phyloP scores from a whole-genome alignment of 805 yeast genomes.

The Ogataea kodamae region DNA sequence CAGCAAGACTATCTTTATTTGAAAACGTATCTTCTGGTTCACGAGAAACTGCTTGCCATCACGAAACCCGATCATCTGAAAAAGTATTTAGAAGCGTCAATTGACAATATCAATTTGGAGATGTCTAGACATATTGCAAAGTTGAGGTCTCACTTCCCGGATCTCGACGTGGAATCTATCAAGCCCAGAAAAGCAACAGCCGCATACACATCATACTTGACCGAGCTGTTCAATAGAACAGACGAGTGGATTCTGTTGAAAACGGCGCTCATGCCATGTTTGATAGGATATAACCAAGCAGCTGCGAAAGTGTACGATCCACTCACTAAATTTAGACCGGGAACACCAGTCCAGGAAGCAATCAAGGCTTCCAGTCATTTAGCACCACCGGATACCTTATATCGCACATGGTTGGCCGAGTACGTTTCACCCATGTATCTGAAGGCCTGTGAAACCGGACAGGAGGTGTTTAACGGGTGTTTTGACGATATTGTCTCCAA shows the following conservation, averaged over 20 bases:
- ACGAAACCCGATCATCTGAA: constrained; percentile 55
- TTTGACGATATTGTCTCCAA: constrained; percentile 10
- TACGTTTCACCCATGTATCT: constrained; percentile 58
- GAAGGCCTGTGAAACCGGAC: constrained; percentile 51
- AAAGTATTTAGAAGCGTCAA: constrained; percentile 46
- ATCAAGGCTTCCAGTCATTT: constrained; percentile 2
- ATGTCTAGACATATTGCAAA: constrained; percentile 52
- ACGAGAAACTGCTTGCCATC: constrained; percentile 57
- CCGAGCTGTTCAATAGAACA: constrained; percentile 46
- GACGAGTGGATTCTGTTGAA: constrained; percentile 63
- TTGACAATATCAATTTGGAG: constrained; percentile 53
- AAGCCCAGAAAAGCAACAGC: constrained; percentile 53
- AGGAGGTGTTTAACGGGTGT: constrained; percentile 34
- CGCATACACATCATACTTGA: constrained; percentile 58
- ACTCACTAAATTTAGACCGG: constrained; percentile 14
- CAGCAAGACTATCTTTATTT: constrained; percentile 70
- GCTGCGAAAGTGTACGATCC: constrained; percentile 12
- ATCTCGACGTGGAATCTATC: constrained; percentile 42
- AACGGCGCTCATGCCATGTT: constrained; percentile 71
- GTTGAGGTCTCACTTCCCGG: constrained; percentile 40
- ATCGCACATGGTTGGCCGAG: constrained; percentile 56
- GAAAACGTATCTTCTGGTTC: constrained; percentile 63
- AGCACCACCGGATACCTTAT: constrained; percentile 32
- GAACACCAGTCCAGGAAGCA: constrained; percentile 21
- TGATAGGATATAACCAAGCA: constrained; percentile 68